These are phyloP conservation scores for Malbranchea cinnamomea DNA, from an alignment of 2,329 filamentous ascomycete genomes.

Conservation along the genomic window DNA sequence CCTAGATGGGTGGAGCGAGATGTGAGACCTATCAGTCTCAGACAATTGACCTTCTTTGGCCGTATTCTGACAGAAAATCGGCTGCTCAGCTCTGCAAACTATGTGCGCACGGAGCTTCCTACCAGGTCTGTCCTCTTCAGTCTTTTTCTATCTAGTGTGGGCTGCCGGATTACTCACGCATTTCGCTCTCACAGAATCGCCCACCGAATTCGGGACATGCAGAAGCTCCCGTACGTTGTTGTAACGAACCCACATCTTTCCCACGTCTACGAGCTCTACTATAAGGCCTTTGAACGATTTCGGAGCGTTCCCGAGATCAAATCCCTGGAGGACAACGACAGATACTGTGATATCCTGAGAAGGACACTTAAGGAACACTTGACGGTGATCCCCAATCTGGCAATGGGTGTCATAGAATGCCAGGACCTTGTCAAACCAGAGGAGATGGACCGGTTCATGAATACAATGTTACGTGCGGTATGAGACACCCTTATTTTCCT, in stretches of 20 bases:
- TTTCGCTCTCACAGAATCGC: conserved; percentile 48
- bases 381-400: conserved; percentile 82
- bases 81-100: conserved; percentile 88
- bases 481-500: conserved; percentile 15
- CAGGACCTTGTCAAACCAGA: conserved; percentile 65
- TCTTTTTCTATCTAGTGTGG: background rate
- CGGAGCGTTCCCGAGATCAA: conserved; percentile 72
- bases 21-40: conserved; percentile 85
- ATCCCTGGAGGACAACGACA: conserved; percentile 77
- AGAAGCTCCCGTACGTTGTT: conserved; percentile 87
- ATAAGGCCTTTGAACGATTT: conserved; percentile 85
- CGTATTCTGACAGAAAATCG: conserved; percentile 80
- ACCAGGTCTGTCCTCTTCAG: conserved; percentile 44
- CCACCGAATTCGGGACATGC: conserved; percentile 92
- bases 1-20: conserved; percentile 81
- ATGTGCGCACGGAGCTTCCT: conserved; percentile 87
- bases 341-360: conserved; percentile 65
- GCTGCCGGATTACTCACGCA: conserved; percentile 5
- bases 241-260: conserved; percentile 91
- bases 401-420: conserved; percentile 88
- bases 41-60: conserved; percentile 94
- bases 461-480: conserved; percentile 77
- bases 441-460: conserved; percentile 88
- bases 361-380: conserved; percentile 74
- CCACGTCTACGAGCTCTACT: conserved; percentile 93